Evolutionary conservation across 2,329 filamentous ascomycete genomes (phyloP).

Genomic region (Xylariaceae sp.): DNA sequence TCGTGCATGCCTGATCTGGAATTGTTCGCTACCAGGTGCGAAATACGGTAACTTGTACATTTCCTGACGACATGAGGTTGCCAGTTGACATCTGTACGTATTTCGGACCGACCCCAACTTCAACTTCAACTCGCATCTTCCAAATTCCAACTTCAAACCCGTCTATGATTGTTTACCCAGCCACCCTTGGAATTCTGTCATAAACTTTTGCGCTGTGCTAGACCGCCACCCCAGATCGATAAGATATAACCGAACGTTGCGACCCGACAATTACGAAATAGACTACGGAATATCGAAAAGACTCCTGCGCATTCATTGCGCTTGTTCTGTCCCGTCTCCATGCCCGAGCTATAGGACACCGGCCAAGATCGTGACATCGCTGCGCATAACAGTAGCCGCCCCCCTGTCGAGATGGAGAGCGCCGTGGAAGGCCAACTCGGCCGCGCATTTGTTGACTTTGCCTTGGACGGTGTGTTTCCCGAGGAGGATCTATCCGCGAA

Average conservation of each 20-base stretch:
- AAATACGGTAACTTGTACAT: not conserved
- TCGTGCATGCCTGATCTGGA: no score
- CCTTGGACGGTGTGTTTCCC: conserved; percentile 44
- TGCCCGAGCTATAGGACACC: not conserved
- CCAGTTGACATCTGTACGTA: not conserved
- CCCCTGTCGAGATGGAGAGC: conserved; percentile 27
- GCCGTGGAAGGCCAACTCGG: conserved; percentile 37
- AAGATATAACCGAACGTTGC: not conserved
- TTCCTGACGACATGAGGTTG: not conserved
- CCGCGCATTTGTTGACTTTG: conserved; percentile 59
- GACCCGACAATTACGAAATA: not conserved
- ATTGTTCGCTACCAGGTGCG: no score
- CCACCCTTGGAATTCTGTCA: not conserved
- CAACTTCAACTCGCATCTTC: no score
- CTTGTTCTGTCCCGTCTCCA: not conserved
- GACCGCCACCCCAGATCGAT: not conserved
- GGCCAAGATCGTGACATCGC: not conserved
- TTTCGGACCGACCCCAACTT: not conserved
- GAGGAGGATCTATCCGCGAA: conserved; percentile 41
- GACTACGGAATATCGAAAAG: not conserved
- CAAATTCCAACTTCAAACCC: no score
- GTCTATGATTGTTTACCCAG: no score
- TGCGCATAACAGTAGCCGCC: not conserved
- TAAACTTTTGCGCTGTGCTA: not conserved
- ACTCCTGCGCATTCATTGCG: not conserved